Evolutionary conservation across 129 eudicot species (phyloP), one percentile per base, ranked within the genome.

Genomic region (Artemisia tridentata): DNA sequence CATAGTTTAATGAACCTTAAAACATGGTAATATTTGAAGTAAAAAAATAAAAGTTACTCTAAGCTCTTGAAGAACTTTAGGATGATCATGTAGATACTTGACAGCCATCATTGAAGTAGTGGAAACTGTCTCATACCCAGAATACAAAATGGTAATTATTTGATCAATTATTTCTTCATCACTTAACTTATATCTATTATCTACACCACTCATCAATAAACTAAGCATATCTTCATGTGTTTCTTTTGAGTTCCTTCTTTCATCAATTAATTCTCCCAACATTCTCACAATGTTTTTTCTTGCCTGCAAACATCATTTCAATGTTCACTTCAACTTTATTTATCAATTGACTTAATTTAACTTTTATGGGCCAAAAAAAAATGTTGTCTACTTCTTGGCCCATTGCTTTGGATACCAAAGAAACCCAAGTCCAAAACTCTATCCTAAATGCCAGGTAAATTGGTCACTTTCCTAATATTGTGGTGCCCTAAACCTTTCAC

Each of bases 51-150:
- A 15, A 56, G 81, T 84, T 76, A 95, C 99, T 79, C 93, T 95
- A 41, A 95, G 86, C 65, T 95, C 96, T 77, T 90, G 83, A 81
- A 95, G 96, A 73, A 81, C 99, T 64, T 81, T 78, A 47, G 97
- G 99, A 79, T 95, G 96, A 81, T 95, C 99, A 84, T 95, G 89
- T 7, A 95, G 96, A 81, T 95, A 95, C 82, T 95, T 95, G 59
- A 95, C 85, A 75, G 99, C 97, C 99, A 95, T 90, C 99, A 95
- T 95, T 34, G 99, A 85, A 79, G 99, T 95, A 46, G 99, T 95
- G 16, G 99, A 95, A 64, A 95, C 95, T 70, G 99, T 95, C 72
- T 95, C 99, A 72, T 90, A 95, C 19, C 99, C 99, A 71, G 99
- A 95, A 60, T 95, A 95, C 78, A 90, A 75, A 64, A 95, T 86